A percentile compares a stretch with the other conserved stretches of the same genome.
Conservation (phyloP, 2,329 filamentous ascomycete species). For the Setomelanomma holmii region DNA sequence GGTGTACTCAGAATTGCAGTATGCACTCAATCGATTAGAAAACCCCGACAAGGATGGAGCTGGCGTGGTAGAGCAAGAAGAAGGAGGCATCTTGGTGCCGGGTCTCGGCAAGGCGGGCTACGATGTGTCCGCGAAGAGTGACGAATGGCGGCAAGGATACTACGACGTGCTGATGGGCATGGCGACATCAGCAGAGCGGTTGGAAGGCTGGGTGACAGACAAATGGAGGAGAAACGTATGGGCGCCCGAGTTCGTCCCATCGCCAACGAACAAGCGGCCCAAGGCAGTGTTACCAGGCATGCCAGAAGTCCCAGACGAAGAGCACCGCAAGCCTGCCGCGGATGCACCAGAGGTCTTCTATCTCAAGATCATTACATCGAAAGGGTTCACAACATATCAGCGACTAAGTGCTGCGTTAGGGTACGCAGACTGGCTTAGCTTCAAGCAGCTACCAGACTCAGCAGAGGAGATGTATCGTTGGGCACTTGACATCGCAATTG, state of each 20-base stretch:
- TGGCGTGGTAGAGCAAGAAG: constrained; percentile 65
- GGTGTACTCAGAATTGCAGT: constrained; percentile 66
- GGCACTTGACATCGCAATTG: constrained; percentile 76
- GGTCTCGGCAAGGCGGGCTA: constrained; percentile 59
- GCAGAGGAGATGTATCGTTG: constrained; percentile 76
- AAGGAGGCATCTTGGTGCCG: constrained; percentile 54
- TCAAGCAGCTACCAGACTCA: constrained; percentile 70
- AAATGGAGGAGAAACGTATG: constrained; percentile 68
- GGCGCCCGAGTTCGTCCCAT: constrained; percentile 75
- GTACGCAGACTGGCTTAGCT: constrained; percentile 86
- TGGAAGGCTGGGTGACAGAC: constrained; percentile 81
- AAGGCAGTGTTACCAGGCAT: constrained; percentile 72
- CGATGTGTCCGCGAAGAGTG: constrained; percentile 77
- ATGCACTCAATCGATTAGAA: constrained; percentile 72
- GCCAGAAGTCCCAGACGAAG: constrained; percentile 71
- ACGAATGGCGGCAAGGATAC: constrained; percentile 87
- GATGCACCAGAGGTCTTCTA: constrained; percentile 76
- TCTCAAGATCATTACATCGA: constrained; percentile 79
- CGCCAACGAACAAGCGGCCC: constrained; percentile 83
- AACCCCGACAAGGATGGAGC: constrained; percentile 72
- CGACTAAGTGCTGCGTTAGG: constrained; percentile 81
- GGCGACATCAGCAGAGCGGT: constrained; percentile 77
- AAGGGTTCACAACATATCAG: constrained; percentile 80
- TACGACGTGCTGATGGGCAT: constrained; percentile 80
- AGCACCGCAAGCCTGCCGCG: constrained; percentile 75